A percentile compares a stretch with the other conserved stretches of the same genome.
Conservation (phyloP, 768 basidiomycete genomes). For the Boletus sp. region DNA sequence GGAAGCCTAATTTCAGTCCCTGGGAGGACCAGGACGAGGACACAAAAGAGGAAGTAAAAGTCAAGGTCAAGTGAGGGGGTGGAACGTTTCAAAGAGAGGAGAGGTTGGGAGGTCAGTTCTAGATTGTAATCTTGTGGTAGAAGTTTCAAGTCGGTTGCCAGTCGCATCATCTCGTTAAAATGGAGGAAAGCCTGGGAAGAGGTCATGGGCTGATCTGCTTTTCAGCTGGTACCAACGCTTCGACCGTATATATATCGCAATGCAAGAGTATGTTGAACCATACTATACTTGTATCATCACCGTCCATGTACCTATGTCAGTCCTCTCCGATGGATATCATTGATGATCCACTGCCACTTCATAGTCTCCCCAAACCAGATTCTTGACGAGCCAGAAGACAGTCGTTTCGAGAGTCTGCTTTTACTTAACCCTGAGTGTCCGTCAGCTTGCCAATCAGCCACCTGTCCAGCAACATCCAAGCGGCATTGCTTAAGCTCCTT, state of each 20-base stretch:
- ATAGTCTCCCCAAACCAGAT: too few species aligned
- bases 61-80: background rate
- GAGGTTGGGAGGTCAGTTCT: background rate
- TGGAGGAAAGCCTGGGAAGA: conserved; percentile 11
- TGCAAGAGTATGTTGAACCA: conserved; percentile 30
- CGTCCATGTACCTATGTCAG: background rate
- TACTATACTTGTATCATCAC: conserved; percentile 5
- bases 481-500: too few species aligned
- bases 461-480: too few species aligned
- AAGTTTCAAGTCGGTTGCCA: conserved; percentile 13
- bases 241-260: conserved; percentile 32
- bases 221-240: conserved; percentile 23
- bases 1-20: conserved; percentile 75
- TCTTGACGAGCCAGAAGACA: too few species aligned
- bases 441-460: too few species aligned
- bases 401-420: too few species aligned
- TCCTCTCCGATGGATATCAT: background rate
- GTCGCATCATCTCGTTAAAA: conserved; percentile 14
- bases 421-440: too few species aligned
- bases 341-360: background rate
- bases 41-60: conserved; percentile 26
- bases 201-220: conserved; percentile 22
- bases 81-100: background rate
- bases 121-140: conserved; percentile 11
- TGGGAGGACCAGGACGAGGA: conserved; percentile 73